Percentiles rank a stretch among this genome's conserved stretches.
phyloP scores from a whole-genome alignment of 306 rosid species.

The Dryas alaskensis region DNA sequence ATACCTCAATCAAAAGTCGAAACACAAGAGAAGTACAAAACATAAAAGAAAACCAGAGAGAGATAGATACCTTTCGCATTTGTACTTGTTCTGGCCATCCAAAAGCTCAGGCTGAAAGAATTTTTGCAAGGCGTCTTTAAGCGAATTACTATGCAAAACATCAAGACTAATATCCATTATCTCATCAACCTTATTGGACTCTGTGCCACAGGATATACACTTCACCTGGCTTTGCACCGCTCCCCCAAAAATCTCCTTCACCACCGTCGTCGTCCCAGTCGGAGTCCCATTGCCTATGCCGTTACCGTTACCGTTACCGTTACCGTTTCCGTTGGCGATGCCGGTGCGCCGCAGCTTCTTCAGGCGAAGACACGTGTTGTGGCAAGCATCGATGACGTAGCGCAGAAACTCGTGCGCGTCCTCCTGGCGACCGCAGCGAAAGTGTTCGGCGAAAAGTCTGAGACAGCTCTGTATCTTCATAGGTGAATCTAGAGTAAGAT shows the following conservation, averaged over 20 bases:
- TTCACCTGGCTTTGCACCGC: constrained; percentile 99
- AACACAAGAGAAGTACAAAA: background rate
- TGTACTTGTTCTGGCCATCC: constrained; percentile 94
- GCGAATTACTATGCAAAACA: constrained; percentile 86
- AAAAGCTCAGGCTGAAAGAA: constrained; percentile 90
- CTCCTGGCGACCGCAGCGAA: constrained; percentile 86
- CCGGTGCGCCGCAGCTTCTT: constrained; percentile 65
- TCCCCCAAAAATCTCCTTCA: constrained; percentile 92
- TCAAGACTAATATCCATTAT: constrained; percentile 99
- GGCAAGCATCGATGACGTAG: constrained; percentile 94
- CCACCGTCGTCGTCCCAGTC: constrained; percentile 40
- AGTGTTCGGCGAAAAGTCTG: constrained; percentile 70
- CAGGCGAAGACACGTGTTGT: constrained; percentile 83
- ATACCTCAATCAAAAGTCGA: constrained; percentile 25
- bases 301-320: background rate
- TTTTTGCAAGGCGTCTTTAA: constrained; percentile 76
- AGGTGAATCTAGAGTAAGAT: constrained; percentile 69
- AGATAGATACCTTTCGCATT: constrained; percentile 74
- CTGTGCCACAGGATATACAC: constrained; percentile 84
- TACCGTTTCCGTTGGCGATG: background rate
- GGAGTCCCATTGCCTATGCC: constrained; percentile 1
- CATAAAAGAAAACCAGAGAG: background rate
- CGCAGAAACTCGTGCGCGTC: constrained; percentile 96
- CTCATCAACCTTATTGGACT: constrained; percentile 97
- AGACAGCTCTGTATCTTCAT: constrained; percentile 70